phyloP scores from a whole-genome alignment of 192 early-diverging fungal genomes.

The Umbelopsis sp. region DNA sequence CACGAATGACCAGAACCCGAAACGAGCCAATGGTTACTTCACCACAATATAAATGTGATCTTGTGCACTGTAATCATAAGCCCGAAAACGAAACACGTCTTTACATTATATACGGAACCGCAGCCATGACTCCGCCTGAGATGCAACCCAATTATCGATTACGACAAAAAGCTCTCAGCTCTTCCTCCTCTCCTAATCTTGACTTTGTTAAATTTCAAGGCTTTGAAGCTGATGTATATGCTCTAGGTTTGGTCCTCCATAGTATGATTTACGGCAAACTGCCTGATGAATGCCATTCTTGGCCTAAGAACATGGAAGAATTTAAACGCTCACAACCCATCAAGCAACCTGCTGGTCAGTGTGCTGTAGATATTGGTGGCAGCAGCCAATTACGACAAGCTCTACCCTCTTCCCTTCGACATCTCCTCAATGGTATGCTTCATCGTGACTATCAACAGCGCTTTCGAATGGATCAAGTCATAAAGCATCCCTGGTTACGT shows the following conservation, averaged over 20 bases:
- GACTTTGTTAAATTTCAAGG: conserved; percentile 15
- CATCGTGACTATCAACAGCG: conserved; percentile 8
- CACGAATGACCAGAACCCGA: conserved; percentile 19
- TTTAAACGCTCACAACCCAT: not conserved
- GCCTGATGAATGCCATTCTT: conserved; percentile 19
- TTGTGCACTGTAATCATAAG: conserved; percentile 5
- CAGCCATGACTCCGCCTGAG: conserved; percentile 24
- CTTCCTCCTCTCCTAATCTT: not conserved
- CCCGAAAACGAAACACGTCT: not conserved
- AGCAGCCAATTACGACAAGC: not conserved
- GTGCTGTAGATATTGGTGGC: conserved; percentile 21
- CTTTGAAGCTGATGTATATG: conserved; percentile 23
- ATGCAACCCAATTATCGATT: conserved; percentile 22
- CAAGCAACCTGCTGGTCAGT: conserved; percentile 21
- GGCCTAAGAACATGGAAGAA: conserved; percentile 5
- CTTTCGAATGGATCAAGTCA: conserved; percentile 16
- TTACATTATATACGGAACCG: conserved; percentile 21
- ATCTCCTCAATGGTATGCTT: conserved; percentile 22
- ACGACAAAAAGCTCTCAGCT: not conserved
- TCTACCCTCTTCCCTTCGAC: not conserved
- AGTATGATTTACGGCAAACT: conserved; percentile 21
- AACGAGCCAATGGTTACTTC: not conserved
- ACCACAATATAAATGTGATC: not conserved
- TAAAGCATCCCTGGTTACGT: conserved; percentile 14
- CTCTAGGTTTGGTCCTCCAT: conserved; percentile 15